Conservation (phyloP, 108 stramenopile genomes). For the Nitzschia inconspicua region DNA sequence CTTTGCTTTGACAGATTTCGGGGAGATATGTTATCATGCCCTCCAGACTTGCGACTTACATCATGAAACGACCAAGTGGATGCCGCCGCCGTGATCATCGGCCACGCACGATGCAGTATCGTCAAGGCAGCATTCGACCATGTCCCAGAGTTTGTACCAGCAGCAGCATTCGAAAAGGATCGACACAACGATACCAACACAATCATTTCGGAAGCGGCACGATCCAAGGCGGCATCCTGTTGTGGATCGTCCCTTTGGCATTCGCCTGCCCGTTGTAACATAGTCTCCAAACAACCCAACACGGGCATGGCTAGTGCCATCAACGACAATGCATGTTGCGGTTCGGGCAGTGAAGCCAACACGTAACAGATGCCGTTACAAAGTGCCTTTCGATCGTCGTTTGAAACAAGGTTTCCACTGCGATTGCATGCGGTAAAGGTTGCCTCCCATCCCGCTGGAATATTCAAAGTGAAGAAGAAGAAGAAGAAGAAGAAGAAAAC, state of each 20-base stretch:
- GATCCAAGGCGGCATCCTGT: constrained; percentile 17
- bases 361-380: constrained; percentile 54
- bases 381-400: constrained; percentile 47
- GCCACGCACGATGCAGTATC: constrained; percentile 44
- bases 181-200: constrained; percentile 38
- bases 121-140: constrained; percentile 9
- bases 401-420: constrained; percentile 17
- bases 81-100: constrained; percentile 30
- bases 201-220: constrained; percentile 49
- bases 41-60: constrained; percentile 33
- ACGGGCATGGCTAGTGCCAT: constrained; percentile 44
- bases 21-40: not conserved
- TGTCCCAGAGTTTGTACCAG: not conserved
- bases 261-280: constrained; percentile 31
- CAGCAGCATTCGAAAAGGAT: constrained; percentile 27
- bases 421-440: constrained; percentile 45
- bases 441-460: constrained; percentile 37
- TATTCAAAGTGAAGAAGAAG: not conserved
- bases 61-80: constrained; percentile 29
- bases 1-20: not conserved
- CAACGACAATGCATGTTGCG: constrained; percentile 30
- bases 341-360: constrained; percentile 38
- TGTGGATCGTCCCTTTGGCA: not conserved
- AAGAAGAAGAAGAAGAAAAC: not conserved
- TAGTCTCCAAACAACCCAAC: constrained; percentile 38